These are phyloP conservation scores for Paecilomyces sp. DNA, from an alignment of 2,329 filamentous ascomycete genomes.

Conservation along the genomic window DNA sequence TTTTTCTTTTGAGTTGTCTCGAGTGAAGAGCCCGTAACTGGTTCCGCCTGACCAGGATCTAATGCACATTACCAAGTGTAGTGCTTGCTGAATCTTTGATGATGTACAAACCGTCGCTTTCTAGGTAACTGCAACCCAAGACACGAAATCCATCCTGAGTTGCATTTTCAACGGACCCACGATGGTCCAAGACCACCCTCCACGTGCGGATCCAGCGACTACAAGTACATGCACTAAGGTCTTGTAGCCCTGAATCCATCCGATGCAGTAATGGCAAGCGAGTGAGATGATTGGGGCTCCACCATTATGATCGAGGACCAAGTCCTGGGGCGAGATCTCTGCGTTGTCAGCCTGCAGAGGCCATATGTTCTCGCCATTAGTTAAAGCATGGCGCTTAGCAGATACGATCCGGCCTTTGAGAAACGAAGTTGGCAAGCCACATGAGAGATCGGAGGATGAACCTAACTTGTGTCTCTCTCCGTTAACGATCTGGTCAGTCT, in stretches of 20 bases:
- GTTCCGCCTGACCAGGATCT: not conserved
- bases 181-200: not conserved
- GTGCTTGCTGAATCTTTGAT: not conserved
- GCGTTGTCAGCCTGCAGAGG: not conserved
- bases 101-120: not conserved
- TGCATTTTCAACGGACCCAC: not conserved
- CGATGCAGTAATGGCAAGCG: not conserved
- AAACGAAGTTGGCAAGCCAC: not conserved
- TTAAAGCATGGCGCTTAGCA: not conserved
- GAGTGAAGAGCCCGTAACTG: not conserved
- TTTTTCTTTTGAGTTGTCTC: not conserved
- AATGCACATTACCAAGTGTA: not conserved
- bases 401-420: not conserved
- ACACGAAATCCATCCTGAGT: not conserved
- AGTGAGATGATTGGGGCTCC: not conserved
- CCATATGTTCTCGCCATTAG: not conserved
- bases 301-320: not conserved
- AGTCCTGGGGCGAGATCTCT: no score
- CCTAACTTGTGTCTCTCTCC: not conserved
- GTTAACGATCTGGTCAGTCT: not conserved
- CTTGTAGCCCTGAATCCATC: not conserved
- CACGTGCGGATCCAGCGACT: not conserved
- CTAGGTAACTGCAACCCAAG: not conserved
- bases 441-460: not conserved
- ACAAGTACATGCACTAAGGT: not conserved